A percentile compares a stretch with the other conserved stretches of the same genome.
Conservation (phyloP, 345 rosid species). For the Populus tremula region DNA sequence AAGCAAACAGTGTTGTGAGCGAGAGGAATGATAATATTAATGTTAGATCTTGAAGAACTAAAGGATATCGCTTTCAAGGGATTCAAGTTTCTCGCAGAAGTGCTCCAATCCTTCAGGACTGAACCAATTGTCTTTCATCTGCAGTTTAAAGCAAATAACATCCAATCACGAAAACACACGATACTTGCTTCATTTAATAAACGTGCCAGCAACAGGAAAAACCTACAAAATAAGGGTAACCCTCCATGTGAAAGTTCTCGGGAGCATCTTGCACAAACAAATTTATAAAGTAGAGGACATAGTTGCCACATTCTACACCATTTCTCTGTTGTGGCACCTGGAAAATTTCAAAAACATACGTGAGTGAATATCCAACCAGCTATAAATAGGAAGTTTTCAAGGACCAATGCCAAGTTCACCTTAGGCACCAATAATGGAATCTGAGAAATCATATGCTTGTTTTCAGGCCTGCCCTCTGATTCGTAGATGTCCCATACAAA, state of each 20-base stretch:
- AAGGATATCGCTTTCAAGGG: background rate
- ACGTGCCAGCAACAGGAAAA: background rate
- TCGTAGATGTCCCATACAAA: slow-evolving; percentile 53
- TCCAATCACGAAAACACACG: background rate
- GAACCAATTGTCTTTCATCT: slow-evolving; percentile 21
- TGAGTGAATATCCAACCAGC: background rate
- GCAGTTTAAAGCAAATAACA: slow-evolving; percentile 1
- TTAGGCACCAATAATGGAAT: slow-evolving; percentile 14
- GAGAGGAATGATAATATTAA: background rate
- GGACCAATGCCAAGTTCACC: background rate
- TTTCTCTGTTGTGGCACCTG: slow-evolving; percentile 76
- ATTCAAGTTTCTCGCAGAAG: slow-evolving; percentile 11
- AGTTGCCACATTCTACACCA: slow-evolving; percentile 63
- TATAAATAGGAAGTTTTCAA: background rate
- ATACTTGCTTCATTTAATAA: background rate
- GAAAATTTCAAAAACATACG: background rate
- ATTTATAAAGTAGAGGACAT: slow-evolving; percentile 65
- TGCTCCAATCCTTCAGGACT: slow-evolving; percentile 2
- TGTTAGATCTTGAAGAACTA: background rate
- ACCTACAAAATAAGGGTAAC: slow-evolving; percentile 56
- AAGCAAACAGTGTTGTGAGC: background rate
- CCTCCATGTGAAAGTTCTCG: slow-evolving; percentile 30
- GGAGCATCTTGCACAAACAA: slow-evolving; percentile 57
- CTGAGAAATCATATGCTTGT: slow-evolving; percentile 29
- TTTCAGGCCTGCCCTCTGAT: slow-evolving; percentile 46